These are phyloP conservation scores for Calocybe indica DNA, from an alignment of 768 basidiomycete species.

Conservation along the genomic window DNA sequence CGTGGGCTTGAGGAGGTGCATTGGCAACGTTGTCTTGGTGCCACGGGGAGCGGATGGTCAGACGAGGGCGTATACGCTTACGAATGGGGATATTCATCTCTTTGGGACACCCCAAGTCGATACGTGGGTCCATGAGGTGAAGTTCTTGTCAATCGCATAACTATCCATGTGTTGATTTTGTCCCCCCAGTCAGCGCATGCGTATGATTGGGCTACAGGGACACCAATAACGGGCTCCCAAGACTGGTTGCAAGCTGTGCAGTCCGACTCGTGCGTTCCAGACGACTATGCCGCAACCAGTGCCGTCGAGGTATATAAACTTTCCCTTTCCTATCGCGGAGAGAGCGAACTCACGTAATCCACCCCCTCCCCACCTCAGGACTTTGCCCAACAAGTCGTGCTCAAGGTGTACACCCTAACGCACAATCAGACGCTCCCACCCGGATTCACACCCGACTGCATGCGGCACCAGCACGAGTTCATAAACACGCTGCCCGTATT, in stretches of 20 bases:
- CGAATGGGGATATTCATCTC: conserved; percentile 24
- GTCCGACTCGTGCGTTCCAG: conserved; percentile 23
- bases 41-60: conserved; percentile 5
- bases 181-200: conserved; percentile 20
- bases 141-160: neutral
- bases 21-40: conserved; percentile 15
- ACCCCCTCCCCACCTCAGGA: conserved; percentile 12
- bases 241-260: conserved; percentile 16
- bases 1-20: conserved; percentile 24
- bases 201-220: conserved; percentile 20
- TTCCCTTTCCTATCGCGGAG: neutral
- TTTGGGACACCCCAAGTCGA: conserved; percentile 20
- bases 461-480: conserved; percentile 22
- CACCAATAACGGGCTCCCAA: conserved; percentile 12
- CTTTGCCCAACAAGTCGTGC: conserved; percentile 23
- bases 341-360: neutral
- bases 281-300: conserved; percentile 19
- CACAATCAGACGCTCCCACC: conserved; percentile 15
- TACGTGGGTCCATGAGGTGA: conserved; percentile 26
- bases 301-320: conserved; percentile 17
- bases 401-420: conserved; percentile 17
- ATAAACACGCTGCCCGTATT: conserved; percentile 16
- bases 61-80: conserved; percentile 22
- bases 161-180: too few relatives aligned
- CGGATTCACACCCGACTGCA: conserved; percentile 19